A percentile compares a stretch with the other conserved stretches of the same genome.
phyloP scores from a whole-genome alignment of 2,329 filamentous ascomycete species.

The Ophiocordyceps camponoti-saundersi region DNA sequence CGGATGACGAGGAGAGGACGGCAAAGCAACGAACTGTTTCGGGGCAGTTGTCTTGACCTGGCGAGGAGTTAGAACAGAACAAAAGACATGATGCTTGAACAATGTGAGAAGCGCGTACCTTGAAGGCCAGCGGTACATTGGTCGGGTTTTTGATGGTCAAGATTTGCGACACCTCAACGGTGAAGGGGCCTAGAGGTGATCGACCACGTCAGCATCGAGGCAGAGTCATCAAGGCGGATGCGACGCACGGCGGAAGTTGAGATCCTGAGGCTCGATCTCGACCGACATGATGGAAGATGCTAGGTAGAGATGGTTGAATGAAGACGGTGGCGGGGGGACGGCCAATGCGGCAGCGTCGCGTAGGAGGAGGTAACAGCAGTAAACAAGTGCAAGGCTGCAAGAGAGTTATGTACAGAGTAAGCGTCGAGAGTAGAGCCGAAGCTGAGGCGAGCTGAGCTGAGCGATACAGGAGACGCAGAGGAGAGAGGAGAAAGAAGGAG shows the following conservation, averaged over 20 bases:
- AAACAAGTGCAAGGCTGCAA: not conserved
- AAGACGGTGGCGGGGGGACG: not conserved
- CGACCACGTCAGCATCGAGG: not conserved
- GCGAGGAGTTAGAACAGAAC: slow-evolving; percentile 4
- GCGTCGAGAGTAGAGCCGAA: not conserved
- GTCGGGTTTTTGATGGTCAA: slow-evolving; percentile 50
- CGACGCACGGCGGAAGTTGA: slow-evolving; percentile 77
- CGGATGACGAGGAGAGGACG: not conserved
- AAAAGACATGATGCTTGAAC: not conserved
- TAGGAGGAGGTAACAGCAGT: not conserved
- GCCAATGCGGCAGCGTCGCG: not conserved
- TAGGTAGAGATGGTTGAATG: not conserved
- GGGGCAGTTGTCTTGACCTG: slow-evolving; percentile 98
- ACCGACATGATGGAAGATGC: slow-evolving; percentile 58
- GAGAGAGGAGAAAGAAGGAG: not conserved
- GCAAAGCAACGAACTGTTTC: slow-evolving; percentile 63
- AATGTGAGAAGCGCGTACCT: slow-evolving; percentile 28
- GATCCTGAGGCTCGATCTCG: slow-evolving; percentile 79
- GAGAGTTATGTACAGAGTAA: not conserved
- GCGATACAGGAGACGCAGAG: not conserved
- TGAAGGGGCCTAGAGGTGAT: slow-evolving; percentile 45
- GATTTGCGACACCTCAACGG: slow-evolving; percentile 45
- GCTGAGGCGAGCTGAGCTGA: not conserved
- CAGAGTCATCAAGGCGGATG: not conserved
- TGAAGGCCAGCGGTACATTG: slow-evolving; percentile 47